A percentile compares a stretch with the other conserved stretches of the same genome.
Evolutionary conservation across 129 eudicot species (phyloP).

Genomic region (Flaveria robusta): DNA sequence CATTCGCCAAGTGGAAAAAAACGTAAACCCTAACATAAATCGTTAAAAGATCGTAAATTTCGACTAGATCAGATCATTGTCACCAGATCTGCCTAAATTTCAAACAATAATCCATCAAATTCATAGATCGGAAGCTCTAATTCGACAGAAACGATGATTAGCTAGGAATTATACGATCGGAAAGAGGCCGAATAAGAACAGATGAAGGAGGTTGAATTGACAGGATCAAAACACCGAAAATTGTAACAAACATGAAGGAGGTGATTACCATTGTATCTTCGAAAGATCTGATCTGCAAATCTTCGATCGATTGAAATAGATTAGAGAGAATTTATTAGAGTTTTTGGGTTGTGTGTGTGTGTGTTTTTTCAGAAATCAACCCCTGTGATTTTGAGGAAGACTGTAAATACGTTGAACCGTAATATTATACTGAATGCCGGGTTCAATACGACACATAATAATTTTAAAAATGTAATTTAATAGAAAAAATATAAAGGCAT

Average conservation of each 20-base stretch:
- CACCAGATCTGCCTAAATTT: conserved; percentile 30
- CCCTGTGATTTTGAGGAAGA: conserved; percentile 34
- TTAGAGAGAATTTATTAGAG: conserved; percentile 9
- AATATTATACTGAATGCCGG: conserved; percentile 8
- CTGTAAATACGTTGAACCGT: conserved; percentile 4
- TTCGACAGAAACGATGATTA: background rate
- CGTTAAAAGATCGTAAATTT: background rate
- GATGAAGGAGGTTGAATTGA: background rate
- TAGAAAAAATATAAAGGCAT: no score
- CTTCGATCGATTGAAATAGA: conserved; percentile 19
- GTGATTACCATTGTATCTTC: conserved; percentile 36
- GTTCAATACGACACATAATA: background rate
- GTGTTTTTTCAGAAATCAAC: conserved; percentile 22
- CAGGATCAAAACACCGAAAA: background rate
- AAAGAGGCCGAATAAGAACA: background rate
- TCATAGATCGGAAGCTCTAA: background rate
- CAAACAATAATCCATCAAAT: conserved; percentile 7
- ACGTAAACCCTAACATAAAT: conserved; percentile 3
- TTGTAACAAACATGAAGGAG: background rate
- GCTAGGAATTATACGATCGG: background rate
- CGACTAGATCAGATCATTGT: conserved; percentile 9
- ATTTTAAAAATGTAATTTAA: no score
- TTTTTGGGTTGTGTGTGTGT: background rate
- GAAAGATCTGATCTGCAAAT: conserved; percentile 18
- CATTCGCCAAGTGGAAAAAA: background rate